Evolutionary conservation across 345 rosid species (phyloP).

Genomic region (Sonneratia alba): DNA sequence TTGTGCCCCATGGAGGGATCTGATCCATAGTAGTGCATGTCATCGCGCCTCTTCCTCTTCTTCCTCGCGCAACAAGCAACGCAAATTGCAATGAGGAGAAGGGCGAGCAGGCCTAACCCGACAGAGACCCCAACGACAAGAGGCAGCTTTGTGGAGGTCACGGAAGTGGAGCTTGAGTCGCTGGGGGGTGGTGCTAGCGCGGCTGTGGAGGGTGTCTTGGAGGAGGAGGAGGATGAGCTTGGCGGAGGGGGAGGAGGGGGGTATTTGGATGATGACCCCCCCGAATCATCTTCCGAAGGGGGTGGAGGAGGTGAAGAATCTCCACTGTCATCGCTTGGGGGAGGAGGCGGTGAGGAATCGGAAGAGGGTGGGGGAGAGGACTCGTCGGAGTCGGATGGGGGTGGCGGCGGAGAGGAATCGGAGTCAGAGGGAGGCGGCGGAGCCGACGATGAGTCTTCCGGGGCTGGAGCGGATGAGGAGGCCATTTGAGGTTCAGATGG

Average conservation of each 20-base stretch:
- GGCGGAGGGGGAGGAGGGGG: not conserved
- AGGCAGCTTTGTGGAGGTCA: conserved; percentile 12
- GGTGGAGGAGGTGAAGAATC: conserved; percentile 12
- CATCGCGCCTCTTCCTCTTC: conserved; percentile 36
- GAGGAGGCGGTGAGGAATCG: conserved; percentile 6
- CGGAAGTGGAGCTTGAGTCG: conserved; percentile 4
- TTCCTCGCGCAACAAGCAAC: conserved; percentile 22
- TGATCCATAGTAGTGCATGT: conserved; percentile 29
- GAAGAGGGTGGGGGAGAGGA: conserved; percentile 15
- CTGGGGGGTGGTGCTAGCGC: not conserved
- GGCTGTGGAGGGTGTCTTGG: conserved; percentile 9
- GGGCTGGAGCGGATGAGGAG: conserved; percentile 2
- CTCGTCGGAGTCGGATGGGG: too few relatives aligned
- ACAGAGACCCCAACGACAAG: conserved; percentile 38
- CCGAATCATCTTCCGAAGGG: not conserved
- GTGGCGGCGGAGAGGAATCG: conserved; percentile 5
- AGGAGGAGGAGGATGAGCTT: conserved; percentile 4
- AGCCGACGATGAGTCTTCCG: conserved; percentile 18
- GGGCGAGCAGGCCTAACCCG: conserved; percentile 39
- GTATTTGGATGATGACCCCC: conserved; percentile 2
- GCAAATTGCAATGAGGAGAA: conserved; percentile 31
- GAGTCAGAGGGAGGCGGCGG: conserved; percentile 18
- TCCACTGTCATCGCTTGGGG: not conserved
- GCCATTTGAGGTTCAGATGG: not conserved
- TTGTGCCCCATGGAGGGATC: conserved; percentile 18